These are phyloP conservation scores for Radiomyces spectabilis DNA, from an alignment of 192 early-diverging fungal genomes.

Conservation along the genomic window DNA sequence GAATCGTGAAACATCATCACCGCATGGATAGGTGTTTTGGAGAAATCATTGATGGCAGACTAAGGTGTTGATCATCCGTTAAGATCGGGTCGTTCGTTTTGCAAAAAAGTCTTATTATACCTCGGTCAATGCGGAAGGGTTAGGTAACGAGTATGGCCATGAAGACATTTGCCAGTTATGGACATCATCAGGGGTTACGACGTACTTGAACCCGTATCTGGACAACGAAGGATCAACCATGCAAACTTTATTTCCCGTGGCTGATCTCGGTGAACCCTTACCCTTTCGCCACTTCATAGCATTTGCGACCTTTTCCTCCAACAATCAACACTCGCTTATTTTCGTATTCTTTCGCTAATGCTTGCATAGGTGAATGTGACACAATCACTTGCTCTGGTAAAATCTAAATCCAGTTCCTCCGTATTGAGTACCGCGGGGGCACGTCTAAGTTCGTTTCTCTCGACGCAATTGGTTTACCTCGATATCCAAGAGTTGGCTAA, in stretches of 20 bases:
- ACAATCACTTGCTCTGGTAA: conserved; percentile 62
- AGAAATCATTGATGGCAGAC: conserved; percentile 20
- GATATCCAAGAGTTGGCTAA: conserved; percentile 48
- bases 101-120: conserved; percentile 4
- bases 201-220: conserved; percentile 65
- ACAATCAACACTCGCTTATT: conserved; percentile 65
- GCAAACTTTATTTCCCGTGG: no score
- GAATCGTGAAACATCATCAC: conserved; percentile 87
- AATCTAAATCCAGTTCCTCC: conserved; percentile 28
- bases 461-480: conserved; percentile 17
- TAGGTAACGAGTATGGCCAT: conserved; percentile 80
- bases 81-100: no score
- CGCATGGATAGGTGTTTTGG: conserved; percentile 50
- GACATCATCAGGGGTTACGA: conserved; percentile 62
- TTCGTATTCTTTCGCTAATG: conserved; percentile 50
- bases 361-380: conserved; percentile 83
- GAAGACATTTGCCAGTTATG: conserved; percentile 50
- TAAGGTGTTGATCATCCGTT: no score
- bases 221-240: conserved; percentile 12
- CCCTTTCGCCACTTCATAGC: conserved; percentile 52
- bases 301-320: conserved; percentile 53
- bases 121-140: conserved; percentile 1
- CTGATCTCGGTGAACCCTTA: conserved; percentile 58
- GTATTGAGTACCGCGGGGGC: neutral
- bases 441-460: no score